Conservation (phyloP, 768 basidiomycete species). For the Xerocomellus amylosporus region DNA sequence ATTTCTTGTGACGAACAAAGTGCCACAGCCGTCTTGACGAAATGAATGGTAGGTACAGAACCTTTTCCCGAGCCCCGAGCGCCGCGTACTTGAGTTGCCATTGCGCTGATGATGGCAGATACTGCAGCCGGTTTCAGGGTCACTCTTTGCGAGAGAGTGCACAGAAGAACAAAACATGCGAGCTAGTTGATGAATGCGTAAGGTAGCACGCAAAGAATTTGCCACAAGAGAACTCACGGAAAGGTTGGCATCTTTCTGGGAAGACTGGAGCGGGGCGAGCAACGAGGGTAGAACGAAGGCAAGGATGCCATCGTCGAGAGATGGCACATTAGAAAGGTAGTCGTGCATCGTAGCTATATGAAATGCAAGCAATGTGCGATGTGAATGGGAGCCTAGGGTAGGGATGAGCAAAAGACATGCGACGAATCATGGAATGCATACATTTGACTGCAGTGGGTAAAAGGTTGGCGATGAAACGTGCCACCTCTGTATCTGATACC, state of each 20-base stretch:
- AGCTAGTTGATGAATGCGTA: constrained; percentile 42
- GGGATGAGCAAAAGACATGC: not conserved
- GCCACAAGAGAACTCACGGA: constrained; percentile 41
- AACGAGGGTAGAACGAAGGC: constrained; percentile 65
- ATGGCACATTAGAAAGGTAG: constrained; percentile 60
- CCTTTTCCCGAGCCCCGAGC: constrained; percentile 17
- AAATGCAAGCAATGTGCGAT: constrained; percentile 78
- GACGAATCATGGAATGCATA: constrained; percentile 6
- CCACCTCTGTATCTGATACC: constrained; percentile 64
- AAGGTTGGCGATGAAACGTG: constrained; percentile 67
- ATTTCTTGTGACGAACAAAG: constrained; percentile 63
- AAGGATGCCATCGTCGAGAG: constrained; percentile 61
- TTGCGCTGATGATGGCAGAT: constrained; percentile 52
- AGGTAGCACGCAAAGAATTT: not conserved
- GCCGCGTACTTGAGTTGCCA: constrained; percentile 47
- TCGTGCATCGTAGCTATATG: constrained; percentile 78
- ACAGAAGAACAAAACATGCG: constrained; percentile 70
- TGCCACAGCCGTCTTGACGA: constrained; percentile 62
- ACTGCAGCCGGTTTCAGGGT: constrained; percentile 57
- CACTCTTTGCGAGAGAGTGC: constrained; percentile 65
- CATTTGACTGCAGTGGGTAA: constrained; percentile 57
- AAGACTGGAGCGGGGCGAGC: constrained; percentile 52
- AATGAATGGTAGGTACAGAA: constrained; percentile 52
- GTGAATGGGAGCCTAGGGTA: constrained; percentile 37
- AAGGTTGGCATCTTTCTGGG: constrained; percentile 45